These are phyloP conservation scores for Ephemerocybe angulata DNA, from an alignment of 768 basidiomycete genomes.

Conservation along the genomic window DNA sequence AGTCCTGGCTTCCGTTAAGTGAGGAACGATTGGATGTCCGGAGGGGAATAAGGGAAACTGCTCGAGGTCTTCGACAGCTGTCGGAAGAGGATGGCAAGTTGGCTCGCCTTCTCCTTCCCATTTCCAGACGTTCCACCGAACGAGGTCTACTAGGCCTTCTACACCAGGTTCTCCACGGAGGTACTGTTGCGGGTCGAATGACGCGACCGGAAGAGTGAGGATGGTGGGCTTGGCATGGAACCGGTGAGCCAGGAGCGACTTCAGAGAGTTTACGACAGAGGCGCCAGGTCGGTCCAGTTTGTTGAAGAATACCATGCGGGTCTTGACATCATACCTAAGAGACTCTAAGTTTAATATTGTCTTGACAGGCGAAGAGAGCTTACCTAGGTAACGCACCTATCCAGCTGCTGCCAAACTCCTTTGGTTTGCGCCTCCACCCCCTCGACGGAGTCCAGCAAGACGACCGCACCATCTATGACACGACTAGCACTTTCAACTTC, in stretches of 20 bases:
- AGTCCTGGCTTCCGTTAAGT: slow-evolving; percentile 63
- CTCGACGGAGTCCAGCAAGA: slow-evolving; percentile 86
- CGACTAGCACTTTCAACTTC: slow-evolving; percentile 92
- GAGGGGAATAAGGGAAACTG: slow-evolving; percentile 43
- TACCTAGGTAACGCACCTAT: slow-evolving; percentile 56
- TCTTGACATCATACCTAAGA: slow-evolving; percentile 71
- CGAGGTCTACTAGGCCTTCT: slow-evolving; percentile 78
- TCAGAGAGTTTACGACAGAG: slow-evolving; percentile 65
- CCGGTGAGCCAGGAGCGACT: slow-evolving; percentile 70
- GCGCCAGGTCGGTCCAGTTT: slow-evolving; percentile 87
- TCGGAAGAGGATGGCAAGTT: slow-evolving; percentile 48
- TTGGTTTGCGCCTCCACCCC: slow-evolving; percentile 89
- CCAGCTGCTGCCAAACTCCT: slow-evolving; percentile 84
- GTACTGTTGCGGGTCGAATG: slow-evolving; percentile 67
- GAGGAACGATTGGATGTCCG: slow-evolving; percentile 64
- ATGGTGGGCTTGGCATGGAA: slow-evolving; percentile 72
- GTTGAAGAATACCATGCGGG: slow-evolving; percentile 79
- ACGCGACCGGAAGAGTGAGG: slow-evolving; percentile 73
- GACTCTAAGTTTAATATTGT: neutral
- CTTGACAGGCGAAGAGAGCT: slow-evolving; percentile 12
- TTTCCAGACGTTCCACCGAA: slow-evolving; percentile 81
- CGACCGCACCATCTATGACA: slow-evolving; percentile 85
- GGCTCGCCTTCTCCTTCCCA: slow-evolving; percentile 54
- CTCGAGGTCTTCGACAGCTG: slow-evolving; percentile 40
- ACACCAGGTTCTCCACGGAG: slow-evolving; percentile 75